These are phyloP conservation scores for Tetraselmis striata DNA, from an alignment of 139 green algal genomes.

Conservation along the genomic window DNA sequence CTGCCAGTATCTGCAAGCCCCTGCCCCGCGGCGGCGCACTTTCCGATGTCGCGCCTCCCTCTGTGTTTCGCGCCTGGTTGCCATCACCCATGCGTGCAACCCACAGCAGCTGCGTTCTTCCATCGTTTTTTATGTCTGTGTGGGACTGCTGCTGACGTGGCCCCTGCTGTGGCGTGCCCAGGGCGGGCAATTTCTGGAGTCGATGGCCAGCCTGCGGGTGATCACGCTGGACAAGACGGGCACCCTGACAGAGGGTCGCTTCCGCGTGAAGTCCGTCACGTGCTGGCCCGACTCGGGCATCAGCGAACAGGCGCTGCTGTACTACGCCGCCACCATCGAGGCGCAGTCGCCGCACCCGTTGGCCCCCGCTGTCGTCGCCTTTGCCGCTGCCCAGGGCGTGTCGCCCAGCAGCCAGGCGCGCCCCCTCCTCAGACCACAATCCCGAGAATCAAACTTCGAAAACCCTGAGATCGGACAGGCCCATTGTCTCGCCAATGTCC, in stretches of 20 bases:
- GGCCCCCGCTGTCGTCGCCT: constrained; percentile 36
- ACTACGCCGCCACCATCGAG: constrained; percentile 32
- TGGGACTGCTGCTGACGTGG: too few species aligned
- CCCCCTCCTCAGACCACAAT: too few species aligned
- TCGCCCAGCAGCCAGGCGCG: too few species aligned
- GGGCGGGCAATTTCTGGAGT: constrained; percentile 64
- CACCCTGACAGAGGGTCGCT: constrained; percentile 66
- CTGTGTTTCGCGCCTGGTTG: too few species aligned
- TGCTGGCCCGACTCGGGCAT: background rate
- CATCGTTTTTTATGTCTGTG: too few species aligned
- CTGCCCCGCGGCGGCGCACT: background rate
- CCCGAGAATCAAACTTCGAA: too few species aligned
- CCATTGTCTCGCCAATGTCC: too few species aligned
- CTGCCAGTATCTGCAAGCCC: background rate
- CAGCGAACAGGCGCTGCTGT: constrained; percentile 8
- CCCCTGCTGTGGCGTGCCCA: too few species aligned
- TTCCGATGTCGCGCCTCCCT: background rate
- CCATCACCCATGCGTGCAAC: too few species aligned
- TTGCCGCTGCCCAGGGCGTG: constrained; percentile 16
- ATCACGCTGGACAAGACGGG: constrained; percentile 77
- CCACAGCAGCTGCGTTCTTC: too few species aligned
- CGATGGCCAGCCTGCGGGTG: constrained; percentile 37
- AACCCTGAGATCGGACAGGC: too few species aligned
- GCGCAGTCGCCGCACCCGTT: constrained; percentile 41
- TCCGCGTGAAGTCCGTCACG: constrained; percentile 22